Base-by-base conservation (phyloP, 2,329 filamentous ascomycete species). In the Colletotrichum theobromicola region DNA sequence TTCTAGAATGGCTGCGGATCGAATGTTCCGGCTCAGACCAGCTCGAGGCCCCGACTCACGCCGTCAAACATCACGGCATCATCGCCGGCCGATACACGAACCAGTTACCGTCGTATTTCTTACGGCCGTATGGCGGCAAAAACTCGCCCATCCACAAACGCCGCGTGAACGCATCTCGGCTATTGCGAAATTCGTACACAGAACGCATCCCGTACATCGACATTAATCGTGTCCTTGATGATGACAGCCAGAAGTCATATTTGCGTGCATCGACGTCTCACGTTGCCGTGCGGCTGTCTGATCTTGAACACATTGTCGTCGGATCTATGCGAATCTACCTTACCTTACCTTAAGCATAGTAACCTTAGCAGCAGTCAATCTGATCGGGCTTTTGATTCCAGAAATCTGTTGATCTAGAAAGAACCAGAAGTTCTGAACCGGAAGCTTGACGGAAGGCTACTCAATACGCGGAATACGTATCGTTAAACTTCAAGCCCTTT, bases 1-100 rank as follows among this genome's bases (percentile, higher is more conserved):
- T 74, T 65, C 67, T 70, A 74, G 67, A 74, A 65, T 24, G n/a
- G 35, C 26, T 28, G 30, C 66, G 67, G 50, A 65, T 65, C 30
- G 18, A 28, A 18, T 46, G 10, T n/a, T 32, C 58, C 67, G 37
- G 61, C 42, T 21, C 42, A 21, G 42, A 55, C 50, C 50, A 55
- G 15, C 50, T 55, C 50, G 37, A 46, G 32, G 34, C 7, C 32
- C n/a, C 24, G 61, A 35, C 26, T 64, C 42, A 46, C 42, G n/a
- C 42, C 42, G 18, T 46, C 42, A 46, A n/a, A 46, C 42, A 46
- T 46, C 18, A 15, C 53, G 53, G 7, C 53, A 57, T 28, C 53
- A 28, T 57, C 16, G 21, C 21, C 13, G 5, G 42, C 12, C 12
- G 42, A 46, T 46, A 2, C 21, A n/a, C n/a, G n/a, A 10, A 3